A percentile compares a stretch with the other conserved stretches of the same genome.
These are phyloP conservation scores for Ophiostoma perfectum DNA, from an alignment of 2,329 filamentous ascomycete species.

Conservation along the genomic window DNA sequence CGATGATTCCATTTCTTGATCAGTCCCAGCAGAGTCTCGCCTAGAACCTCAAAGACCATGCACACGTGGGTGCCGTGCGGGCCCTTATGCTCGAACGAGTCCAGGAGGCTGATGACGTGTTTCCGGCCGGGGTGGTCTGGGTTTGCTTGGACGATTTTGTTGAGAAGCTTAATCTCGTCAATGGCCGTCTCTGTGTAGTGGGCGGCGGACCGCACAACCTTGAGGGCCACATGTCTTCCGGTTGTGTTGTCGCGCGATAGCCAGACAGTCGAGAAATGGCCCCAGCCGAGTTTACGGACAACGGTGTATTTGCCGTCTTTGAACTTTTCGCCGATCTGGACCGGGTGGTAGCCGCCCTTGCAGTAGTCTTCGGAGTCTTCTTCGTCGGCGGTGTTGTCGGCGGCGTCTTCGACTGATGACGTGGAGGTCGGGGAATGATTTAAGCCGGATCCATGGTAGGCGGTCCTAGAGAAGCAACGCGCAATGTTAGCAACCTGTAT, in stretches of 20 bases:
- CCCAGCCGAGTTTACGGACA: constrained; percentile 94
- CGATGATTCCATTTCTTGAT: constrained; percentile 99
- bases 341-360: constrained; percentile 97
- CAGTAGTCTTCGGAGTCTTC: constrained; percentile 99
- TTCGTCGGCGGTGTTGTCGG: constrained; percentile 92
- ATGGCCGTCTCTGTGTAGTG: constrained; percentile 99
- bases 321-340: constrained; percentile 90
- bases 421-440: constrained; percentile 70
- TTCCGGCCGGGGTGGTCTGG: constrained; percentile 88
- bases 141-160: constrained; percentile 93
- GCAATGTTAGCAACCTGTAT: constrained; percentile 1
- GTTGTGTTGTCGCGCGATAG: constrained; percentile 75
- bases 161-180: constrained; percentile 97
- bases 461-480: constrained; percentile 39
- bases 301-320: constrained; percentile 96
- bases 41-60: constrained; percentile 98
- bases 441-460: constrained; percentile 51
- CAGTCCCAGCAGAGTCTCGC: constrained; percentile 87
- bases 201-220: constrained; percentile 93
- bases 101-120: constrained; percentile 91
- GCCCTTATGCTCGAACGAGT: constrained; percentile 96
- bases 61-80: constrained; percentile 95
- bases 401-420: constrained; percentile 73
- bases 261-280: constrained; percentile 98
- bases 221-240: constrained; percentile 91